A percentile compares a stretch with the other conserved stretches of the same genome.
These are phyloP conservation scores for Mortierella polycephala DNA, from an alignment of 371 early-diverging fungal species.

Conservation along the genomic window DNA sequence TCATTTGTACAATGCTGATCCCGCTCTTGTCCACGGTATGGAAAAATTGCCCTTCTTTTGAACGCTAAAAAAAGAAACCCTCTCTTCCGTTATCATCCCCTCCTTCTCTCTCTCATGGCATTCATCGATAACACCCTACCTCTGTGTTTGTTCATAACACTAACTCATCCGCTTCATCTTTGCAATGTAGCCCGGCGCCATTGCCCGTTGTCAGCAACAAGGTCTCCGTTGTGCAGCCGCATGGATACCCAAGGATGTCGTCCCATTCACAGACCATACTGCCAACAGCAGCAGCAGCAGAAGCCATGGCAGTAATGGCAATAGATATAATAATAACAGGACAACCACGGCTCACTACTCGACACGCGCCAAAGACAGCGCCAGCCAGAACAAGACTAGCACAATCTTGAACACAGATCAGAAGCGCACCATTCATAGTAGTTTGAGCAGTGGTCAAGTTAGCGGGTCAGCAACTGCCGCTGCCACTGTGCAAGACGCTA, in stretches of 20 bases:
- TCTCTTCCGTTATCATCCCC: not conserved
- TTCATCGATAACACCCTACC: not conserved
- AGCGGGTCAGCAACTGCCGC: too few species aligned
- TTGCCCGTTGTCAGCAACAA: slow-evolving; percentile 46
- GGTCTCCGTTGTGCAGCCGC: slow-evolving; percentile 32
- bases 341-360: not conserved
- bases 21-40: slow-evolving; percentile 27
- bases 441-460: too few species aligned
- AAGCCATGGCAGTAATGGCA: not conserved
- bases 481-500: too few species aligned
- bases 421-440: too few species aligned
- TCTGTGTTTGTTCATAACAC: not conserved
- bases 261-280: not conserved
- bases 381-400: not conserved
- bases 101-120: not conserved
- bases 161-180: not conserved
- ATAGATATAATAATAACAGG: not conserved
- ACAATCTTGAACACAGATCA: not conserved
- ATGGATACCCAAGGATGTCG: slow-evolving; percentile 35
- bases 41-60: too few species aligned
- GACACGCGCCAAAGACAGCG: not conserved
- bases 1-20: slow-evolving; percentile 18
- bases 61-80: not conserved
- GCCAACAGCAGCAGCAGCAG: not conserved
- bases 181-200: slow-evolving; percentile 22